Conservation (phyloP, 345 rosid species). For the Limnanthes douglasii region DNA sequence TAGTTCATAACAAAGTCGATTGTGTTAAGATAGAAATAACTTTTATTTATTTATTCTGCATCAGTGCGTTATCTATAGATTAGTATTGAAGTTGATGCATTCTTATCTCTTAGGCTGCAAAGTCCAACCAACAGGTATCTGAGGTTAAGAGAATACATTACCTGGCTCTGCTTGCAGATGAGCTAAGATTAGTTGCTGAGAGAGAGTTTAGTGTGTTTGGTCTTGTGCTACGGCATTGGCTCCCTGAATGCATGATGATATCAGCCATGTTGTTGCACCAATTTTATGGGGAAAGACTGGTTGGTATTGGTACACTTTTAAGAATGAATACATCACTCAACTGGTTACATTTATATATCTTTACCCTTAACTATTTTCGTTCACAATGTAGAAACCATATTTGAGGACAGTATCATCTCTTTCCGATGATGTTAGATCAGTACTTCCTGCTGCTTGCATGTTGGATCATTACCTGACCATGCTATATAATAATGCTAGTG, state of each 20-base stretch:
- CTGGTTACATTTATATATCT: constrained; percentile 7
- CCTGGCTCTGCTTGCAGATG: constrained; percentile 72
- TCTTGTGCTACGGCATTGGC: constrained; percentile 47
- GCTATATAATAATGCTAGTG: constrained; percentile 33
- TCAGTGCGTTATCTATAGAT: neutral
- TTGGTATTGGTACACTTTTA: constrained; percentile 19
- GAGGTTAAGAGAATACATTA: constrained; percentile 46
- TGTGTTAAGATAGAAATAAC: neutral
- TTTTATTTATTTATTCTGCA: neutral
- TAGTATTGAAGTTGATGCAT: constrained; percentile 3
- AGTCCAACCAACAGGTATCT: constrained; percentile 34
- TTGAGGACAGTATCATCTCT: constrained; percentile 50
- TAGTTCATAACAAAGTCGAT: constrained; percentile 1
- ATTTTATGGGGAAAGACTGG: constrained; percentile 87
- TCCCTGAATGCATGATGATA: constrained; percentile 50
- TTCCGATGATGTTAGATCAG: constrained; percentile 61
- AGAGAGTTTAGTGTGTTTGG: constrained; percentile 53
- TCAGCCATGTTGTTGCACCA: constrained; percentile 52
- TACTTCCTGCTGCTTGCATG: constrained; percentile 67
- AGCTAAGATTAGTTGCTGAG: constrained; percentile 56
- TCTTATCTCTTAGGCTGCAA: constrained; percentile 34
- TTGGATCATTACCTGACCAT: constrained; percentile 50
- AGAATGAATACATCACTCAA: constrained; percentile 1
- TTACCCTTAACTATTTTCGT: constrained; percentile 8
- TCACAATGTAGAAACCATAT: constrained; percentile 49